Evolutionary conservation across 805 yeast genomes (phyloP), one percentile per base, ranked within the genome.

Genomic region (Metschnikowia vanudenii): DNA sequence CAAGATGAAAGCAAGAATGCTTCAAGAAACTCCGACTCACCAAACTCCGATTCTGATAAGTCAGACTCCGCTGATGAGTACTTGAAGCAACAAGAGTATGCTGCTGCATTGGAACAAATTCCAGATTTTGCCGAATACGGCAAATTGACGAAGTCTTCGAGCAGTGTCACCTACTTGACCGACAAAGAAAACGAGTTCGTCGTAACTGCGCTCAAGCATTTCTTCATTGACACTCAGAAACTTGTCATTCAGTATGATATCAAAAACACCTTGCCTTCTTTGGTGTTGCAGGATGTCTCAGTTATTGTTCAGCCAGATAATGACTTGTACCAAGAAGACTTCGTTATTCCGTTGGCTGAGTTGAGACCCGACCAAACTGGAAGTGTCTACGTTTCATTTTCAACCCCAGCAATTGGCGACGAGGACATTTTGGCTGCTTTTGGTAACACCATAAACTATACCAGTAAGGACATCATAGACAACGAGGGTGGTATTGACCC

Each of bases 111-210:
- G 58, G 67, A 82, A 4, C 73, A 80, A 19, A 79, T 90, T 50
- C 84, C 89, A 19, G 94, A 89, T 61, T 76, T 91, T 58, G 75
- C 80, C 16, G 71, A 70, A 2, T 89, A 83, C 61, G 98, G 98
- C 52, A 65, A 77, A 31, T 74, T 90, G 51, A 73, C 90, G 51
- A 89, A 85, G 68, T 79, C 91, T 8, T 82, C 96, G 2, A 62
- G 69, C 31, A 65, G 74, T 30, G 71, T 71, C 35, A 73, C 80
- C 46, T 81, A 84, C 54, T 79, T 92, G 59, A 91, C 98, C 18
- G 99, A 94, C 65, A 76, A 79, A 49, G 98, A 91, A 65, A 89
- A 95, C 51, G 99, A 94, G 69, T 89, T 90, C 65, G 91, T 89
- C 37, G 96, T 94, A 49, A 78, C 77, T 43, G 91, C 85, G 30